Conservation (phyloP, 768 basidiomycete species). For the Boletales sp. region DNA sequence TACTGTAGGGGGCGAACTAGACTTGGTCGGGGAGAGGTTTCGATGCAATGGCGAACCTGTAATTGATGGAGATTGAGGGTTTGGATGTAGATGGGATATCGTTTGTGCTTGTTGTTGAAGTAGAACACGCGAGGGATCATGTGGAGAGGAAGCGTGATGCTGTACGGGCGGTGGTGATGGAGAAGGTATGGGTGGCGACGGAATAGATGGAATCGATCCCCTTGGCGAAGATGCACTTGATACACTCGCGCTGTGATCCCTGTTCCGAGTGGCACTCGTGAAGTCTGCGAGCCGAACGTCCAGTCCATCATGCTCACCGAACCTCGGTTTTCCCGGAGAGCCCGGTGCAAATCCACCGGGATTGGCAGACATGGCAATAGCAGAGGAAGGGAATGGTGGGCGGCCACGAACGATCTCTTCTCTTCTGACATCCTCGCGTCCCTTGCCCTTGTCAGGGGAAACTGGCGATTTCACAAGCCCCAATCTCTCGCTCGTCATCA, state of each 20-base stretch:
- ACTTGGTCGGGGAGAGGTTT: constrained; percentile 52
- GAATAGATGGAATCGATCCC: constrained; percentile 78
- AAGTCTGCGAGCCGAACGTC: constrained; percentile 39
- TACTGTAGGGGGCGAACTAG: constrained; percentile 58
- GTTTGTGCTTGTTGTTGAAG: constrained; percentile 7
- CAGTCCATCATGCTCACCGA: constrained; percentile 15
- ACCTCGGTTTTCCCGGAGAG: constrained; percentile 30
- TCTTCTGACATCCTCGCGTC: constrained; percentile 13
- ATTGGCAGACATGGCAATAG: constrained; percentile 1
- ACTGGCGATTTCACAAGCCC: constrained; percentile 54
- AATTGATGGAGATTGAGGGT: constrained; percentile 15
- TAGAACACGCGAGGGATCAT: constrained; percentile 1
- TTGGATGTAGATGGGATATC: constrained; percentile 8
- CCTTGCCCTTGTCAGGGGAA: constrained; percentile 37
- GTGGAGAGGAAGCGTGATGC: constrained; percentile 21
- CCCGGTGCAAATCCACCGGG: constrained; percentile 12
- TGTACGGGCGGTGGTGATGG: constrained; percentile 38
- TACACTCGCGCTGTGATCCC: constrained; percentile 64
- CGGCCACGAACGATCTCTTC: constrained; percentile 44
- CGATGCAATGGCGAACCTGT: constrained; percentile 40
- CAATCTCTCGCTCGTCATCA: constrained; percentile 71
- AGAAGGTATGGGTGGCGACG: constrained; percentile 63
- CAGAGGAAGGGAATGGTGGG: constrained; percentile 18
- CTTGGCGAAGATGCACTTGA: constrained; percentile 73
- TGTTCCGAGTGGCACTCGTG: constrained; percentile 34